A percentile compares a stretch with the other conserved stretches of the same genome.
These are phyloP conservation scores for Gastrodia elata DNA, from an alignment of 106 monocot species.

Conservation along the genomic window DNA sequence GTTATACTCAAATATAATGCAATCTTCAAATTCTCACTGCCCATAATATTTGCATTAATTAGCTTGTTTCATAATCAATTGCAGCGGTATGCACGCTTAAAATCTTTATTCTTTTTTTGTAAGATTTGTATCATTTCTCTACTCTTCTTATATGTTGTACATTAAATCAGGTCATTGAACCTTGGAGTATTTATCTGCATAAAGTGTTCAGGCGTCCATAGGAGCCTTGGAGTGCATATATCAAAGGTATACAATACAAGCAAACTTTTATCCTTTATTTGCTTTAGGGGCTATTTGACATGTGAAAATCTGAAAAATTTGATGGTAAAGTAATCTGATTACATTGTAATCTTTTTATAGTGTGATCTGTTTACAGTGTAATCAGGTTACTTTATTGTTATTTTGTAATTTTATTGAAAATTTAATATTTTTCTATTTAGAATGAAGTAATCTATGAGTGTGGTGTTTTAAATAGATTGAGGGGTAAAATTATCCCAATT, in stretches of 20 bases:
- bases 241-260: slow-evolving; percentile 37
- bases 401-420: too few species aligned
- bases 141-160: neutral
- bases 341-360: too few species aligned
- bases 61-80: neutral
- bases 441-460: too few species aligned
- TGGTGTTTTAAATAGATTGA: too few species aligned
- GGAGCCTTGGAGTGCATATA: slow-evolving; percentile 91
- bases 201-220: slow-evolving; percentile 90
- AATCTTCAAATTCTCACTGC: neutral
- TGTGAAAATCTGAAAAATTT: too few species aligned
- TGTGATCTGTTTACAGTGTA: too few species aligned
- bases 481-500: too few species aligned
- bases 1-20: neutral
- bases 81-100: neutral
- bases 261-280: neutral
- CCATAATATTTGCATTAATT: neutral
- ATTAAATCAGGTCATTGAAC: slow-evolving; percentile 56
- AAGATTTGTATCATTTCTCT: neutral
- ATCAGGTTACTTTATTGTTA: too few species aligned
- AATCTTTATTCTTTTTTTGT: neutral
- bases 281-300: too few species aligned
- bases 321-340: too few species aligned
- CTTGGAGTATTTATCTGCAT: slow-evolving; percentile 78
- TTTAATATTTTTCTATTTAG: too few species aligned